These are phyloP conservation scores for Coprinopsis sp. DNA, from an alignment of 768 basidiomycete genomes.

Conservation along the genomic window DNA sequence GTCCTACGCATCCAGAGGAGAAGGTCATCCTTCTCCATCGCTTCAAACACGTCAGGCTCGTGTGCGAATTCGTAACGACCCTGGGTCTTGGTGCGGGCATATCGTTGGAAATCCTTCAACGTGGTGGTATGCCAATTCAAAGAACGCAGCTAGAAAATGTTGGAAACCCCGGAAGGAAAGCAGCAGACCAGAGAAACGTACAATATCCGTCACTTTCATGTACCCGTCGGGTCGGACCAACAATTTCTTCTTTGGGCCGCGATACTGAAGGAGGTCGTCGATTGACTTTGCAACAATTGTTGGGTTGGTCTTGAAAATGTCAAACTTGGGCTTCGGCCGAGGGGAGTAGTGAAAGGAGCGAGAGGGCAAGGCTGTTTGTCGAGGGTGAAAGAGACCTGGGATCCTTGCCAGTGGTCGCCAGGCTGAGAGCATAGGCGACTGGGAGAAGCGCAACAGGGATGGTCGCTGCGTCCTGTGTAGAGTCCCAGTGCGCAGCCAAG, in stretches of 20 bases:
- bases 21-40: background rate
- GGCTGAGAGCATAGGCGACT: slow-evolving; percentile 4
- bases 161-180: background rate
- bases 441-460: background rate
- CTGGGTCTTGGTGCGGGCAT: background rate
- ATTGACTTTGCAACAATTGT: background rate
- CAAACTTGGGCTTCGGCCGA: background rate
- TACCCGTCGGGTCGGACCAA: slow-evolving; percentile 3
- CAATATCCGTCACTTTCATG: slow-evolving; percentile 1
- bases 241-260: background rate
- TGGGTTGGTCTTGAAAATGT: background rate
- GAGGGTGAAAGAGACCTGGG: background rate
- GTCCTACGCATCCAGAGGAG: background rate
- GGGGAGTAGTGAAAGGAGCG: background rate
- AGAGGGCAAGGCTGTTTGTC: background rate
- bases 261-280: background rate
- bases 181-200: background rate
- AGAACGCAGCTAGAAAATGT: background rate
- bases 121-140: background rate
- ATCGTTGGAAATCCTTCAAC: too few species aligned
- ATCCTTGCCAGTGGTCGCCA: background rate
- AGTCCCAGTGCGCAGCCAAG: slow-evolving; percentile 1
- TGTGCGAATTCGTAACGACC: background rate
- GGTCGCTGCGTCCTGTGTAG: background rate
- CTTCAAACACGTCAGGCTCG: background rate